These are phyloP conservation scores for Diplodia sapinea DNA, from an alignment of 2,329 filamentous ascomycete genomes.

Conservation along the genomic window DNA sequence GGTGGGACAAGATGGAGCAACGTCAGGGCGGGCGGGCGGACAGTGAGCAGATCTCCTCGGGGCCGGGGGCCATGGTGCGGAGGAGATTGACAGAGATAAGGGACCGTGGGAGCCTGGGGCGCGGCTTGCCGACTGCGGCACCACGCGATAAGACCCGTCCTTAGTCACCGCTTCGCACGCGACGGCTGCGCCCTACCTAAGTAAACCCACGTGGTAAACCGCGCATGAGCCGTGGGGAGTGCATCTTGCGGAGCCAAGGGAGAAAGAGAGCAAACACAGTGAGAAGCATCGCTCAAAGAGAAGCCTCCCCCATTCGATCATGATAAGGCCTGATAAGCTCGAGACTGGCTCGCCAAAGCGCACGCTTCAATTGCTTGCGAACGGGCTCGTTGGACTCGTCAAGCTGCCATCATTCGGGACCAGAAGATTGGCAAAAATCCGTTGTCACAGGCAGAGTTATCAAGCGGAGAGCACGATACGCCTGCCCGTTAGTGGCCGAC, in stretches of 20 bases:
- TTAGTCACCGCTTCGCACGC: slow-evolving; percentile 5
- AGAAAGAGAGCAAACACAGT: background rate
- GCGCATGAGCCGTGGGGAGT: background rate
- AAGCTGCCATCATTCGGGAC: no score
- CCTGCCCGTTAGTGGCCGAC: background rate
- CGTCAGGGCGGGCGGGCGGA: background rate
- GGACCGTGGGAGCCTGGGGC: background rate
- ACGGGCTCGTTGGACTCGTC: background rate
- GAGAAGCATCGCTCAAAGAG: background rate
- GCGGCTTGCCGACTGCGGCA: background rate
- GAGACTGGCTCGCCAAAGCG: background rate
- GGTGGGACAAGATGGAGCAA: background rate
- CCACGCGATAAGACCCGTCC: slow-evolving; percentile 11
- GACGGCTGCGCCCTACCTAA: background rate
- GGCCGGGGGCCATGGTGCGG: background rate
- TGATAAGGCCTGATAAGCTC: background rate
- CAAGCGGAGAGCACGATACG: background rate
- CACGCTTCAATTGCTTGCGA: background rate
- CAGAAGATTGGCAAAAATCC: background rate
- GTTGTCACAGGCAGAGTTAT: no score
- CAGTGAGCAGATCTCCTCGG: slow-evolving; percentile 11
- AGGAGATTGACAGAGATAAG: slow-evolving; percentile 17
- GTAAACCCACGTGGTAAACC: background rate
- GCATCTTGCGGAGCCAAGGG: background rate
- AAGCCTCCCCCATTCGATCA: background rate